Percentiles rank a stretch among this genome's conserved stretches.
Evolutionary conservation across 495 filamentous ascomycete genomes (phyloP).

Genomic region (Hypoxylon cercidicola): DNA sequence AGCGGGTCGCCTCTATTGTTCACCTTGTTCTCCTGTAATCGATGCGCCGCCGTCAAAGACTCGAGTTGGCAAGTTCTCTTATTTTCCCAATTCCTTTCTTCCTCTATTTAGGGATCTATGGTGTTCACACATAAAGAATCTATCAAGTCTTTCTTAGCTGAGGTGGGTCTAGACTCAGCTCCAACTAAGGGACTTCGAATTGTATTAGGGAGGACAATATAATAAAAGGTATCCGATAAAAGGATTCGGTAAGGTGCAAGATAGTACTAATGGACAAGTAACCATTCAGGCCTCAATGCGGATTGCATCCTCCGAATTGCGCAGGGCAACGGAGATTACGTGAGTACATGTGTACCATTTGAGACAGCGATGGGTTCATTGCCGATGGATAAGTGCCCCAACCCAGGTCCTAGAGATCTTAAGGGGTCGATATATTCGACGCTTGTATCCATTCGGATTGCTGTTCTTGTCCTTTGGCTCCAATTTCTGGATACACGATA

Average conservation of each 20-base stretch:
- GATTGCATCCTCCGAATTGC: slow-evolving; percentile 44
- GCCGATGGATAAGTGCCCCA: slow-evolving; percentile 1
- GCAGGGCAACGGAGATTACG: slow-evolving; percentile 45
- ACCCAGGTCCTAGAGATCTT: no score
- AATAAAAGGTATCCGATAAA: slow-evolving; percentile 6
- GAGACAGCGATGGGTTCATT: background rate
- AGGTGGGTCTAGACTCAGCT: no score
- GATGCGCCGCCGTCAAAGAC: slow-evolving; percentile 8
- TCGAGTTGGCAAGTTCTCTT: background rate
- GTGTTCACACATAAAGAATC: background rate
- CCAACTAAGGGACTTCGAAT: no score
- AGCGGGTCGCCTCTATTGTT: slow-evolving; percentile 24
- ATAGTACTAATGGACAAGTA: no score
- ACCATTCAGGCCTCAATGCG: background rate
- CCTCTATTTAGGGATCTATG: background rate
- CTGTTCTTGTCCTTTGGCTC: background rate
- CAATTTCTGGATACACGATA: slow-evolving; percentile 11
- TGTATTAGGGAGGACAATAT: background rate
- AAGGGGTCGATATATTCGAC: no score
- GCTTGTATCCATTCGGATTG: slow-evolving; percentile 6
- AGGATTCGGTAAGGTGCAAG: no score
- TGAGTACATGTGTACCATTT: slow-evolving; percentile 26
- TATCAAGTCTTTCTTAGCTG: no score
- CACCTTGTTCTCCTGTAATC: slow-evolving; percentile 9
- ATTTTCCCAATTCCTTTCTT: no score